phyloP scores from a whole-genome alignment of 2,329 filamentous ascomycete genomes.

The Colletotrichum tanaceti region DNA sequence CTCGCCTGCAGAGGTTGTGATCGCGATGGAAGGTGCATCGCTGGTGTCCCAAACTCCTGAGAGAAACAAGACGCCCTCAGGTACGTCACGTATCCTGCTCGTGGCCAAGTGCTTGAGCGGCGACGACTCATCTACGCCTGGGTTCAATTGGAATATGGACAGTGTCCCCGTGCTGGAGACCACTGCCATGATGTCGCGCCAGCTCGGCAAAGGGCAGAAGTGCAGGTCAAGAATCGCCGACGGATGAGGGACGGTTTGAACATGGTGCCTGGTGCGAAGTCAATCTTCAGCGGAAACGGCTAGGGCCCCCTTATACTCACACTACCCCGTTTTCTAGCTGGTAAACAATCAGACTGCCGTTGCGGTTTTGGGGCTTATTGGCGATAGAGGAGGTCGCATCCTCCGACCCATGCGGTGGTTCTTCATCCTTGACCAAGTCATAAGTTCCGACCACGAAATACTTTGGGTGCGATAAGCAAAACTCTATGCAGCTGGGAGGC shows the following conservation, averaged over 20 bases:
- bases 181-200: conserved; percentile 71
- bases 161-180: conserved; percentile 82
- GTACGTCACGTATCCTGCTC: conserved; percentile 61
- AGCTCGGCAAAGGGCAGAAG: conserved; percentile 70
- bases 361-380: conserved; percentile 69
- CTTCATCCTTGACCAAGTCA: conserved; percentile 69
- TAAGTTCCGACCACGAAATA: conserved; percentile 89
- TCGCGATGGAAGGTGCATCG: conserved; percentile 66
- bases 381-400: conserved; percentile 19
- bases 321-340: conserved; percentile 62
- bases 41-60: conserved; percentile 79
- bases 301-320: conserved; percentile 59
- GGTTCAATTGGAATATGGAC: conserved; percentile 69
- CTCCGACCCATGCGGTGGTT: not conserved
- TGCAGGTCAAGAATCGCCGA: conserved; percentile 88
- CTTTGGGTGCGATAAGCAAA: conserved; percentile 70
- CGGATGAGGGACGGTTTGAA: conserved; percentile 71
- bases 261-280: conserved; percentile 55
- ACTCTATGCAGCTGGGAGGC: conserved; percentile 83
- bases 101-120: conserved; percentile 56
- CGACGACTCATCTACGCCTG: conserved; percentile 47
- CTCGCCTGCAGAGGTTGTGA: conserved; percentile 77
- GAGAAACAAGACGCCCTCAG: conserved; percentile 72
- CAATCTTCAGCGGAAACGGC: not conserved
- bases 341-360: conserved; percentile 79